Evolutionary conservation across 345 rosid species (phyloP).

Genomic region (Moricandia moricandioides): DNA sequence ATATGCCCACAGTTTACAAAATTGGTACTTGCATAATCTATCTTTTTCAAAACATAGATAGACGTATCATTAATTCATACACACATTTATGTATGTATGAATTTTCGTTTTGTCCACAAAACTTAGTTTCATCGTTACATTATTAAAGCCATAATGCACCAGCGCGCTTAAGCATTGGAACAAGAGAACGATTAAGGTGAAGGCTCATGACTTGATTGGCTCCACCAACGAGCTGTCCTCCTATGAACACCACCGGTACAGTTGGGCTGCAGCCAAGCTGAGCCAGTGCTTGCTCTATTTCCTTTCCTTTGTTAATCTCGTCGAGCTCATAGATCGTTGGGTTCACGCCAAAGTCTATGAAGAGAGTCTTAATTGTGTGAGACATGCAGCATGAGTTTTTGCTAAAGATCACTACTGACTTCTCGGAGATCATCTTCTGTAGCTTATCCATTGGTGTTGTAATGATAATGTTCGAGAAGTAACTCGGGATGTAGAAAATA

Average conservation of each 20-base stretch:
- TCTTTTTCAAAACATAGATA: constrained; percentile 23
- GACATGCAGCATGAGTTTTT: constrained; percentile 69
- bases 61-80: constrained; percentile 4
- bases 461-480: not conserved
- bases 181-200: constrained; percentile 61
- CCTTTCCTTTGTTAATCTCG: constrained; percentile 56
- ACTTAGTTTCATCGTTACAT: not conserved
- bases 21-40: constrained; percentile 2
- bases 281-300: constrained; percentile 64
- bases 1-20: constrained; percentile 8
- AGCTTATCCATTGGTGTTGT: constrained; percentile 51
- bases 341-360: constrained; percentile 67
- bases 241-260: constrained; percentile 69
- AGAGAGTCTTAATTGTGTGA: constrained; percentile 61
- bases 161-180: constrained; percentile 61
- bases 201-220: constrained; percentile 74
- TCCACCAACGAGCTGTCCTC: constrained; percentile 75
- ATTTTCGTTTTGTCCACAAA: not conserved
- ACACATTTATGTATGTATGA: not conserved
- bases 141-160: constrained; percentile 71
- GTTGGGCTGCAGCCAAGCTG: constrained; percentile 60
- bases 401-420: constrained; percentile 83
- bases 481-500: not conserved
- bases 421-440: constrained; percentile 50
- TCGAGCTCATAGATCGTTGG: constrained; percentile 64